Base-by-base conservation (phyloP, 2,329 filamentous ascomycete species). In the Paraconiothyrium brasiliense region DNA sequence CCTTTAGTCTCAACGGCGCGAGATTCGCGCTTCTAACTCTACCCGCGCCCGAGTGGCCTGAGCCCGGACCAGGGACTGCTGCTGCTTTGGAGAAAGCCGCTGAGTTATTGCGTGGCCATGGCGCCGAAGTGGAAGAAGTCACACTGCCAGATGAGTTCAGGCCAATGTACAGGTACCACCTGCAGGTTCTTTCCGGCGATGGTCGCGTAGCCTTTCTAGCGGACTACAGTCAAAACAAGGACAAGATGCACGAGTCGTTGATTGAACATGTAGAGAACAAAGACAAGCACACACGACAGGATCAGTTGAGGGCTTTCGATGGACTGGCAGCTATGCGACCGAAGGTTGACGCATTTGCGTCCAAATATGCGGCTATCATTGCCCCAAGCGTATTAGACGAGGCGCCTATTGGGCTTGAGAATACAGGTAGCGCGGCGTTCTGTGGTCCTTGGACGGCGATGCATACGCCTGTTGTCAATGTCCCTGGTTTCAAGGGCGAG, bases 401-500 rank as follows among this genome's bases (percentile, higher is more conserved):
- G 65, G 88, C 88, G 0, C 87, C 88, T 0, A 59, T 82, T 0
- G 88, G 87, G 0, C 70, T 81, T 0, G 79, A 79, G 4, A 82
- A 73, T 55, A 90, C 87, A 0, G 89, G 89, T 0, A 84, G 81
- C 62, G 80, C 85, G 24, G 80, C 76, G 0, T 86, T 87, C 60
- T 84, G 84, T 65, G 68, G 71, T 14, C 81, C 83, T 0, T 86
- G 85, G 85, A 86, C 85, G 27, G 84, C 86, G 35, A 66, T 90
- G 14, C 88, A 91, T 63, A 84, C 82, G 0, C 89, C 89, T 0
- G 86, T 87, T 0, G 75, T 90, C n/a, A 90, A 90, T 61, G 73
- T 91, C 0, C 87, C 88, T 0, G 88, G 87, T 0, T 90, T 91
- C 65, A 75, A 80, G 37, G 88, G 89, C 0, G 79, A 79, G 34